Evolutionary conservation across 805 yeast genomes (phyloP).

Genomic region (Lipomyces starkeyi): DNA sequence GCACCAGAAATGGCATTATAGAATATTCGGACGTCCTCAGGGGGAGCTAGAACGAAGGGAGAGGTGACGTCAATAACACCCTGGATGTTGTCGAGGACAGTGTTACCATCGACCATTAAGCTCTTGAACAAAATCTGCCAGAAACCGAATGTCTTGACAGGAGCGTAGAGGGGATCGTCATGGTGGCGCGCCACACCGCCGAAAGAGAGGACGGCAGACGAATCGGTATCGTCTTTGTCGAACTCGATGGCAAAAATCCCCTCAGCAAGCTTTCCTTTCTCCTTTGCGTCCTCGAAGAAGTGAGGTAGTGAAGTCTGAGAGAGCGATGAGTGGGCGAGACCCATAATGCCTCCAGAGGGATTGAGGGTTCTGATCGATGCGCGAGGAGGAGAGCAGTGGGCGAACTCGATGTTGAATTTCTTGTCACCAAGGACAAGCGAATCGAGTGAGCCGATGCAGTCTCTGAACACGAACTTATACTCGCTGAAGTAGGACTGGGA

Average conservation of each 20-base stretch:
- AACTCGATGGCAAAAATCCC: conserved; percentile 29
- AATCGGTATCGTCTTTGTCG: conserved; percentile 21
- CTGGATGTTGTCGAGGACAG: conserved; percentile 34
- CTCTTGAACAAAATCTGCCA: conserved; percentile 37
- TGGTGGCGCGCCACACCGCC: conserved; percentile 32
- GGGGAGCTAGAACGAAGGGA: conserved; percentile 35
- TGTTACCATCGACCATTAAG: conserved; percentile 33
- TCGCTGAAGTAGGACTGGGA: conserved; percentile 37
- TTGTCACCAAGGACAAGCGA: conserved; percentile 18
- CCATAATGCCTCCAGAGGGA: conserved; percentile 37
- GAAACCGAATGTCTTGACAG: conserved; percentile 36
- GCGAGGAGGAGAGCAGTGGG: conserved; percentile 36
- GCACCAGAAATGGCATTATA: conserved; percentile 36
- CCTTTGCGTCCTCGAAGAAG: conserved; percentile 25
- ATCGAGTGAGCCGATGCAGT: conserved; percentile 34
- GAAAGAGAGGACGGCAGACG: conserved; percentile 23
- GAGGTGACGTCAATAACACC: conserved; percentile 33
- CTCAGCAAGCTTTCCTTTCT: conserved; percentile 20
- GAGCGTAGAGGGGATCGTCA: conserved; percentile 37
- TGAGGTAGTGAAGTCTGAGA: conserved; percentile 34
- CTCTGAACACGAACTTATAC: conserved; percentile 27
- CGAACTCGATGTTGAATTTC: conserved; percentile 25
- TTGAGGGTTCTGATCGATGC: conserved; percentile 34
- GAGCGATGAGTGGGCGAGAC: conserved; percentile 36
- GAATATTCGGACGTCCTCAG: conserved; percentile 36